Evolutionary conservation across 2,329 filamentous ascomycete genomes (phyloP), one percentile per base, ranked within the genome.

Genomic region (Ophiosphaerella narmari): DNA sequence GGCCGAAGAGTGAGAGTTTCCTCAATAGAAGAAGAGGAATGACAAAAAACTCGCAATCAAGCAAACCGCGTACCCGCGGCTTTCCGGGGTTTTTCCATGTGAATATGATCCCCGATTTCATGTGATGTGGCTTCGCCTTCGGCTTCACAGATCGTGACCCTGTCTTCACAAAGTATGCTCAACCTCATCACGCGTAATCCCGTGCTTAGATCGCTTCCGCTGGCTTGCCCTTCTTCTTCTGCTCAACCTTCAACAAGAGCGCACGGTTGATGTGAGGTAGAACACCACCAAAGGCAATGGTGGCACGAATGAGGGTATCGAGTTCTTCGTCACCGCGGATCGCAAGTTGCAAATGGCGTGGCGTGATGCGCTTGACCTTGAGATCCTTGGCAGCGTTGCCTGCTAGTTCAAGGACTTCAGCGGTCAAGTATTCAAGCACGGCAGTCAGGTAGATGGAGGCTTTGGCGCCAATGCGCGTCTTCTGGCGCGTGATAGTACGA

Each of bases 301-400:
- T 99, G 50, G 94, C 94, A 68, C 92, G 90, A 74, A 99, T 97
- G 50, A 99, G 83, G 21, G 92, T 97, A 75, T 99, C 94, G 66
- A 99, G 83, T 78, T 99, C 94, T 80, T 99, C 94, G 76, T 99
- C 94, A 72, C 94, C 94, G 70, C 94, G 91, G 73, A 99, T 99
- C 68, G 94, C 94, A 57, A 99, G 89, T 78, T 99, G 94, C 60
- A 99, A 81, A 77, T 99, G 94, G 75, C 94, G 92, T 48, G 94
- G 94, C 11, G 93, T 97, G 78, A 99, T 99, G 78, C 94, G 94
- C 87, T 97, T 99, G 80, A 97, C 94, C 80, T 97, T 99, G 73
- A 97, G 89, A 77, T 99, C 94, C 84, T 97, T 97, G 77, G 94
- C 94, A 46, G 94, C 94, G 75, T 99, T 99, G 77, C 94, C 94